A percentile compares a stretch with the other conserved stretches of the same genome.
These are phyloP conservation scores for Candida cerambycidarum DNA, from an alignment of 805 yeast species.

Conservation along the genomic window DNA sequence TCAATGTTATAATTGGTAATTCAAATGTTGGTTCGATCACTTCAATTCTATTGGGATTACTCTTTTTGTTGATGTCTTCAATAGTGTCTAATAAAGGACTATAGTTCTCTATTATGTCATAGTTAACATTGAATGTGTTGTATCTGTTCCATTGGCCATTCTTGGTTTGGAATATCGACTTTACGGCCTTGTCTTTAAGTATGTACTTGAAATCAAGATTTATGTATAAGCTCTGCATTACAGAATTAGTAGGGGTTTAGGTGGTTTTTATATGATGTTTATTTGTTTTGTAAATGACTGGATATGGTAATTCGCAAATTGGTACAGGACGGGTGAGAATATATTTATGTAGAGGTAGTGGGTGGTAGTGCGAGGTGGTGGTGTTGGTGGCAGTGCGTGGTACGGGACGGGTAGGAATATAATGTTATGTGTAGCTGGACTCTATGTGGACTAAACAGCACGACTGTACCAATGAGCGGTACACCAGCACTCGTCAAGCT, in stretches of 20 bases:
- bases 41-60: slow-evolving; percentile 17
- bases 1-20: slow-evolving; percentile 35
- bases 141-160: slow-evolving; percentile 32
- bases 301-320: neutral
- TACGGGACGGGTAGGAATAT: too few relatives aligned
- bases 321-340: neutral
- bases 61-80: slow-evolving; percentile 15
- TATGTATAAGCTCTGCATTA: slow-evolving; percentile 14
- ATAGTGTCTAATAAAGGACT: slow-evolving; percentile 15
- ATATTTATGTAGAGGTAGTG: neutral
- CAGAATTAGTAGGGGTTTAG: neutral
- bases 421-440: too few relatives aligned
- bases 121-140: slow-evolving; percentile 3
- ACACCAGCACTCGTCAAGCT: too few relatives aligned
- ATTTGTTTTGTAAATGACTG: neutral
- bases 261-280: neutral
- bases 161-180: slow-evolving; percentile 22
- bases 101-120: slow-evolving; percentile 30
- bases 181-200: slow-evolving; percentile 9
- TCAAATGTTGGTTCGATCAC: slow-evolving; percentile 34
- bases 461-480: too few relatives aligned
- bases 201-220: slow-evolving; percentile 15
- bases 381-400: too few relatives aligned
- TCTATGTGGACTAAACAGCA: too few relatives aligned
- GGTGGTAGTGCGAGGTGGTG: too few relatives aligned